phyloP scores from a whole-genome alignment of 208 protist species.

The Balamuthia mandrillaris region DNA sequence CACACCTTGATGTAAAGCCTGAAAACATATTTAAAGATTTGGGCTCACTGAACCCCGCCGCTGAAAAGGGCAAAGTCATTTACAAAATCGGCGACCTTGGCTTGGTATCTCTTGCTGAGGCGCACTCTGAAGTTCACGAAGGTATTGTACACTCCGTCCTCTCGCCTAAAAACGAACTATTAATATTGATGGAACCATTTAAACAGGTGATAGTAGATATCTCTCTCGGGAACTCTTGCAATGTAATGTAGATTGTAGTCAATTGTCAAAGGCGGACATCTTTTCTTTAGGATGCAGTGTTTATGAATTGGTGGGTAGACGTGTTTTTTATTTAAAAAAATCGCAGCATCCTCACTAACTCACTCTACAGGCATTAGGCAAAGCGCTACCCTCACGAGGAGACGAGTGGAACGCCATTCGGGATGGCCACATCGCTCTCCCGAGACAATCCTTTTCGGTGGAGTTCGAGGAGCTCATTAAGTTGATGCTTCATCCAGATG shows the following conservation, averaged over 20 bases:
- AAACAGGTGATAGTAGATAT: not conserved
- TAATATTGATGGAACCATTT: too few relatives aligned
- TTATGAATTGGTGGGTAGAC: constrained; percentile 25
- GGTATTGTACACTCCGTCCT: not conserved
- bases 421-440: constrained; percentile 12
- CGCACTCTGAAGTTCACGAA: constrained; percentile 1
- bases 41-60: not conserved
- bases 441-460: too few relatives aligned
- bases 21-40: constrained; percentile 16
- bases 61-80: not conserved
- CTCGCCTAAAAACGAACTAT: not conserved
- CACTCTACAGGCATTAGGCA: not conserved
- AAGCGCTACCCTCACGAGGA: not conserved
- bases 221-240: constrained; percentile 32
- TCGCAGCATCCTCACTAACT: not conserved
- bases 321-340: too few relatives aligned
- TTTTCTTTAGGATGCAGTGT: constrained; percentile 24
- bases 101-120: constrained; percentile 18
- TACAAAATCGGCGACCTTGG: constrained; percentile 39
- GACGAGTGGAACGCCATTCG: constrained; percentile 38
- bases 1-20: constrained; percentile 27
- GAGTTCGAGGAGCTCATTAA: too few relatives aligned
- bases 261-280: constrained; percentile 30
- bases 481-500: too few relatives aligned
- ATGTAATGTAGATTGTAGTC: not conserved